These are phyloP conservation scores for Penicillium sp. DNA, from an alignment of 2,329 filamentous ascomycete species.

Conservation along the genomic window DNA sequence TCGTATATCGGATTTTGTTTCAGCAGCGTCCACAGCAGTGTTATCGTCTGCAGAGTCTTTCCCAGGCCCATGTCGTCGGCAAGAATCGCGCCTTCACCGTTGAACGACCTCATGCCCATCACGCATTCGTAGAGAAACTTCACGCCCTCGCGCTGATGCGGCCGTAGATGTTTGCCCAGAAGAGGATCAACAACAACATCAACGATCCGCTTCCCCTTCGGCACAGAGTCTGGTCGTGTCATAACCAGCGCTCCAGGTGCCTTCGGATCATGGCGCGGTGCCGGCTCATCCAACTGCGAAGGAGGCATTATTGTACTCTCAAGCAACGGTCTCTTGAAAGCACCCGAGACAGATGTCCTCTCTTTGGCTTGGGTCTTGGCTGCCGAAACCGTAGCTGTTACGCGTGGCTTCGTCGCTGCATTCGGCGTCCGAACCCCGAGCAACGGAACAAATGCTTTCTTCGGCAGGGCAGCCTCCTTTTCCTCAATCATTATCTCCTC, in stretches of 20 bases:
- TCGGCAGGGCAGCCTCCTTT: slow-evolving; percentile 16
- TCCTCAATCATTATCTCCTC: slow-evolving; percentile 30
- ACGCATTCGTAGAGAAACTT: slow-evolving; percentile 76
- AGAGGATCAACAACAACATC: slow-evolving; percentile 76
- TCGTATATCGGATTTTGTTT: slow-evolving; percentile 72
- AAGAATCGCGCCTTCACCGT: slow-evolving; percentile 71
- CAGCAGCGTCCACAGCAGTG: slow-evolving; percentile 72
- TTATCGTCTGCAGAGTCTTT: slow-evolving; percentile 75
- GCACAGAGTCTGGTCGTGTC: slow-evolving; percentile 61
- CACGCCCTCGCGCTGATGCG: slow-evolving; percentile 72
- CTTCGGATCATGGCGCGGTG: slow-evolving; percentile 69
- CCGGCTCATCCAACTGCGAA: slow-evolving; percentile 52
- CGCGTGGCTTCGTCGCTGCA: slow-evolving; percentile 11
- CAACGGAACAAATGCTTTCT: slow-evolving; percentile 28
- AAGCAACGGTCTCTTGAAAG: slow-evolving; percentile 68
- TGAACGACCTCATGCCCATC: slow-evolving; percentile 71
- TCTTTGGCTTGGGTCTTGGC: slow-evolving; percentile 24
- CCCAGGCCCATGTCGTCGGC: slow-evolving; percentile 79
- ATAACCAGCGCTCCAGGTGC: slow-evolving; percentile 68
- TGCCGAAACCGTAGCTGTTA: slow-evolving; percentile 5
- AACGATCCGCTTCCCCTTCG: slow-evolving; percentile 68
- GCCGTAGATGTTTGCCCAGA: slow-evolving; percentile 64
- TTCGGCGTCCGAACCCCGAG: slow-evolving; percentile 12
- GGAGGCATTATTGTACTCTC: slow-evolving; percentile 56
- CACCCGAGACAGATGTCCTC: slow-evolving; percentile 46